A percentile compares a stretch with the other conserved stretches of the same genome.
Conservation (phyloP, 768 basidiomycete species). For the Rhizopogon rudus region DNA sequence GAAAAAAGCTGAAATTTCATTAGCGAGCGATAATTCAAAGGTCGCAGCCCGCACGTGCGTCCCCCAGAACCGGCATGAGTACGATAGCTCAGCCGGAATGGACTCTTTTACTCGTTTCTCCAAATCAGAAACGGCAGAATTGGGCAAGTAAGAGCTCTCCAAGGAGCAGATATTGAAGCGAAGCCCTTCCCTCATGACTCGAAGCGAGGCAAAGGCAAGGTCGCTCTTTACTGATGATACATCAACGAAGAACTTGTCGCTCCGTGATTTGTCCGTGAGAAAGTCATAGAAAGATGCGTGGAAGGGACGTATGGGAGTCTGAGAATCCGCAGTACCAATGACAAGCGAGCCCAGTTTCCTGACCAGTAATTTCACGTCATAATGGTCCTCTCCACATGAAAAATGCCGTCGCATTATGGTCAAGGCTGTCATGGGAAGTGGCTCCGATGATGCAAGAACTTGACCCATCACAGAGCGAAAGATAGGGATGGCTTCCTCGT, state of each 20-base stretch:
- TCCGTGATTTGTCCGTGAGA: conserved; percentile 9
- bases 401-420: neutral
- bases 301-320: conserved; percentile 3
- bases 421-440: neutral
- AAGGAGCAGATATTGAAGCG: conserved; percentile 9
- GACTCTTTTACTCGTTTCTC: conserved; percentile 5
- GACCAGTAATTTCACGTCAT: conserved; percentile 2
- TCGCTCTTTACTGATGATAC: conserved; percentile 6
- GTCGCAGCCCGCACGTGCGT: neutral
- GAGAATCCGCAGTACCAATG: neutral
- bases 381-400: neutral
- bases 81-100: conserved; percentile 23
- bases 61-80: conserved; percentile 25
- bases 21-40: neutral
- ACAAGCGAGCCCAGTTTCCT: conserved; percentile 3
- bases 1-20: neutral
- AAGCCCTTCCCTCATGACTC: conserved; percentile 2
- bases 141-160: conserved; percentile 1
- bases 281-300: conserved; percentile 25
- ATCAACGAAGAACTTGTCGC: conserved; percentile 10
- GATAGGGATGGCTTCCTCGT: neutral
- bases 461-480: conserved; percentile 6
- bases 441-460: conserved; percentile 1
- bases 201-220: conserved; percentile 13
- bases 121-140: conserved; percentile 1